Conservation (phyloP, 169 alveolate species). For the Plasmodium vinckei region DNA sequence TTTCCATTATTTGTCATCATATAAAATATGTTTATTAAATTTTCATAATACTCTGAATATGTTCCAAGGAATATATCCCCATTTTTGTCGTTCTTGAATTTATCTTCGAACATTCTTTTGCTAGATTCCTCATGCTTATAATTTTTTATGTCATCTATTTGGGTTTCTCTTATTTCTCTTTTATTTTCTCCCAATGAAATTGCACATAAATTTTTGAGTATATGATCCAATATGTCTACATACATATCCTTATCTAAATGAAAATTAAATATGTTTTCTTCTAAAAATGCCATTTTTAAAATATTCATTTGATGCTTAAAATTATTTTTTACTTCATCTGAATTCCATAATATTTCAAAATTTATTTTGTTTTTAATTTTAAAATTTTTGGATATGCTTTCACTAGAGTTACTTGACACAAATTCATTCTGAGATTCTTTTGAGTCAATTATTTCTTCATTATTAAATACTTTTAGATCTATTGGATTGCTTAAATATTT, state of each 20-base stretch:
- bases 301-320: constrained; percentile 56
- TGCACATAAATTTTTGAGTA: constrained; percentile 8
- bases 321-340: constrained; percentile 49
- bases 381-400: not conserved
- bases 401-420: not conserved
- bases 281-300: constrained; percentile 75
- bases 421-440: no score
- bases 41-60: constrained; percentile 22
- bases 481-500: constrained; percentile 11
- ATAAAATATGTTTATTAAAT: constrained; percentile 54
- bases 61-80: not conserved
- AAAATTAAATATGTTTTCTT: constrained; percentile 57
- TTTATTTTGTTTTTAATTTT: constrained; percentile 75
- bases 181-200: not conserved
- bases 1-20: constrained; percentile 55
- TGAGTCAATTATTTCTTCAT: constrained; percentile 42
- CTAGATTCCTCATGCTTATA: no score
- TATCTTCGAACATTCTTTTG: not conserved
- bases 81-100: not conserved
- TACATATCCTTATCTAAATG: constrained; percentile 59
- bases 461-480: constrained; percentile 11
- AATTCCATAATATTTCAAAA: constrained; percentile 72
- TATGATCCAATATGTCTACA: constrained; percentile 66
- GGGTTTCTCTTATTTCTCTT: constrained; percentile 1
- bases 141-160: not conserved